Percentiles rank a stretch among this genome's conserved stretches.
Evolutionary conservation across 2,329 filamentous ascomycete genomes (phyloP).

Genomic region (Xenoacremonium recifei): DNA sequence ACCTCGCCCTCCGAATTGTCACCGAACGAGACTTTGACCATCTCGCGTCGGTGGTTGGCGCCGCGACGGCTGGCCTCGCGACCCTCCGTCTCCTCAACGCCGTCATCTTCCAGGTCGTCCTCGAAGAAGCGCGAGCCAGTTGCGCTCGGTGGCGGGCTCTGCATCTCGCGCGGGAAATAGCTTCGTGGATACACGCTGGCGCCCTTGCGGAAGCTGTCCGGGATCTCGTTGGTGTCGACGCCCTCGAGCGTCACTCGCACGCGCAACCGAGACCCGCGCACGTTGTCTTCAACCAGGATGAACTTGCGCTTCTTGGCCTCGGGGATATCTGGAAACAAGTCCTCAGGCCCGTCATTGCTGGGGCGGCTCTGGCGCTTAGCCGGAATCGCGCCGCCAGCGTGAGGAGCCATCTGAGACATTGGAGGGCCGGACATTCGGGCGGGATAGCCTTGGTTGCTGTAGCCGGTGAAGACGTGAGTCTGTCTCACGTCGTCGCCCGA

Average conservation of each 20-base stretch:
- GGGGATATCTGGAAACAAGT: conserved; percentile 83
- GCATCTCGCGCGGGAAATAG: conserved; percentile 93
- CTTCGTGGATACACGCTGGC: conserved; percentile 89
- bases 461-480: conserved; percentile 71
- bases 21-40: conserved; percentile 60
- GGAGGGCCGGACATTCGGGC: conserved; percentile 40
- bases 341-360: conserved; percentile 59
- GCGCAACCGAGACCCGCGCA: conserved; percentile 76
- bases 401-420: conserved; percentile 60
- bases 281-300: conserved; percentile 88
- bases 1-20: conserved; percentile 74
- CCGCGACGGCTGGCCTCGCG: conserved; percentile 37
- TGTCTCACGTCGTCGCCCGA: conserved; percentile 68
- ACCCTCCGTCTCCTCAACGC: conserved; percentile 50
- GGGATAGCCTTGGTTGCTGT: conserved; percentile 60
- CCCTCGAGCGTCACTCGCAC: conserved; percentile 91
- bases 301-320: conserved; percentile 94
- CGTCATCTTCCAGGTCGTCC: conserved; percentile 60
- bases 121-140: conserved; percentile 74
- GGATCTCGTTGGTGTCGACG: conserved; percentile 93
- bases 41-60: conserved; percentile 33
- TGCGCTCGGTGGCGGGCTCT: conserved; percentile 74
- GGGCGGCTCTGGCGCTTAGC: conserved; percentile 38
- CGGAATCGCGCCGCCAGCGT: conserved; percentile 35
- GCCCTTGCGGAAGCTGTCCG: conserved; percentile 87